Base-by-base conservation (phyloP, 148 eudicot genomes). In the Vaccinium darrowii region DNA sequence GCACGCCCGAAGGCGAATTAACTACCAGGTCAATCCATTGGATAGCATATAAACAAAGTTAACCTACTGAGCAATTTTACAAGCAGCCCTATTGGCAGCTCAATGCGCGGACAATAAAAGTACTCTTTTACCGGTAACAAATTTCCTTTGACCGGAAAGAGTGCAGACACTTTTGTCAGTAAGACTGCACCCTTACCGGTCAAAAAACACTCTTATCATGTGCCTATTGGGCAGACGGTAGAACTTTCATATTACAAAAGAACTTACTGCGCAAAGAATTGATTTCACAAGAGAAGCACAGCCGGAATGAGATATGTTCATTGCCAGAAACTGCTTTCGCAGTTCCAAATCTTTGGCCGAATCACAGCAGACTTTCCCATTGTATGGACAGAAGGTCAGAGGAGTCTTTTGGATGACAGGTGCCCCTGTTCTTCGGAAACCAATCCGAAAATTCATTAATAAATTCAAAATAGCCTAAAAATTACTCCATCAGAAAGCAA, bases 241-340 rank as follows among this genome's bases (percentile, higher is more conserved):
- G 39, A 36, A 36, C 1, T 36, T 36, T 36, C 39, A 23, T 65
- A 65, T 23, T 65, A 23, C 72, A 10, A 65, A 13, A 23, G 8
- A 74, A 76, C 95, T 93, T 86, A 95, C 99, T 36, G 98, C 91
- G 78, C 99, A 96, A 43, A 96, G 92, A 39, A 96, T 90, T 10
- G 98, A 93, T 85, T 93, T 91, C 21, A 96, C 83, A 85, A 92
- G 87, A 56, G 98, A 88, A 86, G 94, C 94, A 90, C 99, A 96
- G 57, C 89, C 77, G 81, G 90, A 47, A 83, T 96, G 92, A 88
- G 95, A 90, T 53, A 96, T 88, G 58, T 92, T 92, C 99, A 96
- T 92, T 12, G 88, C 92, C 78, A 85, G 81, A 85, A 92, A 94
- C 39, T 90, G 89, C 89, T 90, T 92, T 81, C 91, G 89, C 83